Base-by-base conservation (phyloP, 2,329 filamentous ascomycete genomes). In the Ceratocystiopsis brevicomis region DNA sequence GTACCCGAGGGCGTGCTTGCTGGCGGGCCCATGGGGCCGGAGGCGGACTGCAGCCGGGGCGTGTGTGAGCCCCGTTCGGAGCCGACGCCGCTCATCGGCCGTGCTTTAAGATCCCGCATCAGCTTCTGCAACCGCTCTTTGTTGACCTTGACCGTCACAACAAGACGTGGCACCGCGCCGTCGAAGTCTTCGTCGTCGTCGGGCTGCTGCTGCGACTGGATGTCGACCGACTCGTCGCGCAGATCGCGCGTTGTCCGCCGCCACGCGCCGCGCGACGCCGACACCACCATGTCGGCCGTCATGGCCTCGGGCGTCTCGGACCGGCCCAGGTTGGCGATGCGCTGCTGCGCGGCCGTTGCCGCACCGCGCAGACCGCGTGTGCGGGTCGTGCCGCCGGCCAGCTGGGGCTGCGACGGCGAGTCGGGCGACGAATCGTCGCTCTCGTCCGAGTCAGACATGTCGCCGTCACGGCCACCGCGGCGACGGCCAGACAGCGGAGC, bases 331-430 rank as follows among this genome's bases (percentile, higher is more conserved):
- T 83, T 80, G 34, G 79, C 79, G 75, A 96, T 88, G 44, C 87
- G 81, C 50, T 85, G 83, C 56, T 88, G 82, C 5, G 88, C 88
- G 38, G 80, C 81, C 21, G 78, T 79, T 15, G 88, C 88, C 15
- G 88, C 88, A 43, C 85, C 86, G 45, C 88, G 78, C 73, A 95
- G 86, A 40, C 81, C 81, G 57, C 88, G 74, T 10, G 86, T 94
- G 49, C 88, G 74, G 35, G 86, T 79, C 1, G 87, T 94, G 37
- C 84, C 85, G 37, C 38, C 37, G n/a, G 13, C 65, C 39, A 86
- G 63, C 49, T 81, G 74, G 8, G 80, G 76, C 35, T 81, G 71
- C 2, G 81, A 81, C 3, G 86, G 86, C n/a, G 87, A 94, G 47
- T 92, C 87, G 16, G 81, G 76, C 1, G 71, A 76, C 1, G 85